Evolutionary conservation across 75 land plant genomes (phyloP), one percentile per base, ranked within the genome.

Genomic region (Picea glauca): DNA sequence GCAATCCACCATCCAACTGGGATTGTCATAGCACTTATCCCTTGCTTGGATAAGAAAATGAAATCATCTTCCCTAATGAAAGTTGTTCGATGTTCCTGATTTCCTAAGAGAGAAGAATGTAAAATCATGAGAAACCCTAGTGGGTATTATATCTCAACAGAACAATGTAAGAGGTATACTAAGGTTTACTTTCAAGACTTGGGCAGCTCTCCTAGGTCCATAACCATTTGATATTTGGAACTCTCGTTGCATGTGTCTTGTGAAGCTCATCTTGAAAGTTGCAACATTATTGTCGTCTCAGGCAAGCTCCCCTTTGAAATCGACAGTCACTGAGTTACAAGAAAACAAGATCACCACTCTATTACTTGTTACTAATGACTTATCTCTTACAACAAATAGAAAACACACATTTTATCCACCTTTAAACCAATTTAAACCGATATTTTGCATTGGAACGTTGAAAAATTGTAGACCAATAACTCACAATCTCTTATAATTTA

Each of bases 171-270:
- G 13, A 5, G 78, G 8, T 21, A 9, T 32, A 20, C 3, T 58
- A 38, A 31, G 43, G 60, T 11, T 23, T 32, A 84, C 85, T 60
- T 81, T 78, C 66, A 85, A 61, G 31, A 85, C 84, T 54, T 75
- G 26, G 0, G 64, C n/a, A 43, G 86, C 84, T 11, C 21, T 17
- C 7, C 76, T 31, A 14, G 70, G 15, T 21, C 84, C 86, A 74
- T 61, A 82, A 20, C 86, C 86, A 74, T 85, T 85, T 14, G 77
- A 79, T 18, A 85, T 80, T 35, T 85, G 86, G 57, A 62, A 85
- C 67, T 85, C 84, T 30, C 86, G 85, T 35, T 68, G 65, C 32
- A 79, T 30, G 1, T 58, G 46, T 0, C 63, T 23, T 7, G 46
- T 30, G 31, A 85, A 72, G 21, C 66, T 82, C 85, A 85, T 85